phyloP scores from a whole-genome alignment of 1,139 yeast species.

The Suhomyces ambrosiae region DNA sequence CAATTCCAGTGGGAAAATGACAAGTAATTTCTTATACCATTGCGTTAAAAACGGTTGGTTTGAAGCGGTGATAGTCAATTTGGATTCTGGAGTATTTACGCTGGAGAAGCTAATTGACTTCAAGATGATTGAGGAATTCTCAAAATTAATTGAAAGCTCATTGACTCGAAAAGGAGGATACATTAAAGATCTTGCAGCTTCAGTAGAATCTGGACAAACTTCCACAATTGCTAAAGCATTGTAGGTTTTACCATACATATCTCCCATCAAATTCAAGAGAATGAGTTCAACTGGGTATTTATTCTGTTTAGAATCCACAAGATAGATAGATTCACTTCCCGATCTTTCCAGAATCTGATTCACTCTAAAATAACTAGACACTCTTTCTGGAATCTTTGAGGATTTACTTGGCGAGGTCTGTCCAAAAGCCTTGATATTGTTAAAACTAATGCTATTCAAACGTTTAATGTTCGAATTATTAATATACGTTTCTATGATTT shows the following conservation, averaged over 20 bases:
- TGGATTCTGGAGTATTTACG: slow-evolving; percentile 4
- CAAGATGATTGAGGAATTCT: slow-evolving; percentile 26
- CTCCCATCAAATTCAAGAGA: slow-evolving; percentile 30
- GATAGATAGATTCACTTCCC: slow-evolving; percentile 23
- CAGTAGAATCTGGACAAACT: slow-evolving; percentile 11
- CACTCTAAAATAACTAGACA: slow-evolving; percentile 43
- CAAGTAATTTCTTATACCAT: slow-evolving; percentile 34
- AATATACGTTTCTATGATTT: slow-evolving; percentile 24
- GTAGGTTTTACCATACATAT: slow-evolving; percentile 16
- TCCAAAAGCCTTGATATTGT: slow-evolving; percentile 33
- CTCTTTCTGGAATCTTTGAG: slow-evolving; percentile 21
- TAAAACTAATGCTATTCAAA: slow-evolving; percentile 39
- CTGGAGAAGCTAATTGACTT: slow-evolving; percentile 30
- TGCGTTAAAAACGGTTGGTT: slow-evolving; percentile 22
- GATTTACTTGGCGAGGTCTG: slow-evolving; percentile 9
- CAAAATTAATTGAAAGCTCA: slow-evolving; percentile 28
- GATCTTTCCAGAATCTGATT: slow-evolving; percentile 42
- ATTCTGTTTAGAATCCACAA: slow-evolving; percentile 17
- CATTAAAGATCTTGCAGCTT: slow-evolving; percentile 31
- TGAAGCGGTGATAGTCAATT: slow-evolving; percentile 17
- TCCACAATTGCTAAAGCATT: slow-evolving; percentile 45
- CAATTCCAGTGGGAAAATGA: slow-evolving; percentile 35
- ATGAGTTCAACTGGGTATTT: slow-evolving; percentile 30
- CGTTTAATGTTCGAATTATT: slow-evolving; percentile 21
- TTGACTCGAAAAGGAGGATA: slow-evolving; percentile 44